A percentile compares a stretch with the other conserved stretches of the same genome.
Evolutionary conservation across 352 stramenopile species (phyloP).

Genomic region (Phytopythium ostracodes): DNA sequence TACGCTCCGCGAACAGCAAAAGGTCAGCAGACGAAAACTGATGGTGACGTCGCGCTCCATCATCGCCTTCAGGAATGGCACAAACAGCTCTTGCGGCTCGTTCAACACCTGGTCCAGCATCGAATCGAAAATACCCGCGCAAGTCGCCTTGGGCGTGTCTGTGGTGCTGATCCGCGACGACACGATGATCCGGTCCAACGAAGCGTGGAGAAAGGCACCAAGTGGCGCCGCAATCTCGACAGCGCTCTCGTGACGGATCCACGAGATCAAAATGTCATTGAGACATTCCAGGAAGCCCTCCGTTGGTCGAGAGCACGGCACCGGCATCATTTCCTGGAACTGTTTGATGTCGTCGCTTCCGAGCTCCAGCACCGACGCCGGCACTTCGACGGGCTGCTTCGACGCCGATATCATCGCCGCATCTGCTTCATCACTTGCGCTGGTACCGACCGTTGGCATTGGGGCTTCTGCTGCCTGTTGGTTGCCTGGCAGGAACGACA

Average conservation of each 20-base stretch:
- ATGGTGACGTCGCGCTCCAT: slow-evolving; percentile 67
- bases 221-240: slow-evolving; percentile 56
- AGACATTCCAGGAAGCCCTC: slow-evolving; percentile 76
- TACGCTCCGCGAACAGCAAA: slow-evolving; percentile 47
- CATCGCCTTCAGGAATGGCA: slow-evolving; percentile 83
- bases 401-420: slow-evolving; percentile 12
- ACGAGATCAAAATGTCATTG: slow-evolving; percentile 82
- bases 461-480: slow-evolving; percentile 36
- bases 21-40: slow-evolving; percentile 67
- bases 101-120: slow-evolving; percentile 81
- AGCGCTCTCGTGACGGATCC: slow-evolving; percentile 75
- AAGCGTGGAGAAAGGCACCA: slow-evolving; percentile 57
- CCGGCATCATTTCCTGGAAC: slow-evolving; percentile 69
- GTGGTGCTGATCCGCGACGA: slow-evolving; percentile 67
- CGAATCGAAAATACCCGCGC: slow-evolving; percentile 64
- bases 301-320: slow-evolving; percentile 51
- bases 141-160: slow-evolving; percentile 56
- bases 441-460: slow-evolving; percentile 17
- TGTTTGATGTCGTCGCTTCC: slow-evolving; percentile 73
- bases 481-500: slow-evolving; percentile 78
- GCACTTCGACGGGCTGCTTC: slow-evolving; percentile 34
- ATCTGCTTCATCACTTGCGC: slow-evolving; percentile 15
- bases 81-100: slow-evolving; percentile 58
- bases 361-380: slow-evolving; percentile 49
- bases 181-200: slow-evolving; percentile 72